These are phyloP conservation scores for Talaromyces ruber DNA, from an alignment of 495 filamentous ascomycete genomes.

Conservation along the genomic window DNA sequence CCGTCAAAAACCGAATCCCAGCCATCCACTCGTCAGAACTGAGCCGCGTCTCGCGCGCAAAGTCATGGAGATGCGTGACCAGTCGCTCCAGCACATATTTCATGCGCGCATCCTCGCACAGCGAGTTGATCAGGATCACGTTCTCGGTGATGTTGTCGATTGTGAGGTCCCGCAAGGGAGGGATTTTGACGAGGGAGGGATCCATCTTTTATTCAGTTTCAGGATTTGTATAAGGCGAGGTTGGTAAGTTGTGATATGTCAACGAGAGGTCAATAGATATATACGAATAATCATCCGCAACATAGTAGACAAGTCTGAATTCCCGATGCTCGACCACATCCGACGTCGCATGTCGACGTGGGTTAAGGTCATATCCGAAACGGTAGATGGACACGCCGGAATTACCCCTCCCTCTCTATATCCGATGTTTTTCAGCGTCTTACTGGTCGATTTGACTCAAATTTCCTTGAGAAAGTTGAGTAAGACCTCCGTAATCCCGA, in stretches of 20 bases:
- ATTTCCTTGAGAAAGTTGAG: neutral
- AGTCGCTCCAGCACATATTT: constrained; percentile 66
- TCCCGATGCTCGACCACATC: neutral
- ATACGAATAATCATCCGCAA: no score
- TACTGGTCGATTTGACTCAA: neutral
- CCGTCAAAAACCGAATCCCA: constrained; percentile 60
- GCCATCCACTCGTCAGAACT: constrained; percentile 76
- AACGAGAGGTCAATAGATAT: no score
- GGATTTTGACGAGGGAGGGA: constrained; percentile 41
- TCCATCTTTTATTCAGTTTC: constrained; percentile 31
- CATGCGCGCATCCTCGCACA: constrained; percentile 53
- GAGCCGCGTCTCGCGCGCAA: constrained; percentile 70
- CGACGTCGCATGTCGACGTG: neutral
- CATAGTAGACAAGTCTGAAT: neutral
- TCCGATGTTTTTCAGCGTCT: neutral
- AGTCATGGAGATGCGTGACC: constrained; percentile 75
- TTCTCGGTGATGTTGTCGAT: constrained; percentile 81
- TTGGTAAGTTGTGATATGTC: neutral
- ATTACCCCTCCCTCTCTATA: neutral
- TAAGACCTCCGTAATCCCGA: neutral
- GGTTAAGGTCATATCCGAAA: neutral
- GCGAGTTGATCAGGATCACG: constrained; percentile 64
- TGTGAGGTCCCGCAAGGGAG: constrained; percentile 63
- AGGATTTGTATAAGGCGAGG: neutral
- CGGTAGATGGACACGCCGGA: neutral